Evolutionary conservation across 257 asterid genomes (phyloP).

Genomic region (Petrea volubilis): DNA sequence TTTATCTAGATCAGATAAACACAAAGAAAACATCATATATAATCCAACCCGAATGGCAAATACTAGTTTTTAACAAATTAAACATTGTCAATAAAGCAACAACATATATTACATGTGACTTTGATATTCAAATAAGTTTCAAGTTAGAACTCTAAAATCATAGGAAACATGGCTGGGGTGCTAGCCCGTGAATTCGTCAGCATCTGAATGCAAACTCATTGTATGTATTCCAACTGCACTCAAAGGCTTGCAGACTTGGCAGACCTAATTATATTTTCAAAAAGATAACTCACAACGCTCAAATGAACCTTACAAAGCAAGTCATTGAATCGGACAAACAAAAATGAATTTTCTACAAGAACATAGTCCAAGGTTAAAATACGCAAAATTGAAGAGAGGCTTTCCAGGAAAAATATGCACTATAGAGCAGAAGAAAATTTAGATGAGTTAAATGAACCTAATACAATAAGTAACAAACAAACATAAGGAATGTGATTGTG

Average conservation of each 20-base stretch:
- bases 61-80: too few species aligned
- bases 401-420: neutral
- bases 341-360: neutral
- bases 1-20: constrained; percentile 5
- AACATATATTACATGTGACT: neutral
- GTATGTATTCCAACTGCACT: constrained; percentile 61
- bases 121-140: neutral
- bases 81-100: neutral
- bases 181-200: constrained; percentile 72
- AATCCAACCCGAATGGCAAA: neutral
- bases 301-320: neutral
- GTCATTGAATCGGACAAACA: neutral
- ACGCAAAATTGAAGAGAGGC: too few species aligned
- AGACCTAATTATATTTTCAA: constrained; percentile 44
- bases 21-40: constrained; percentile 9
- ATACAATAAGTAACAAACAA: neutral
- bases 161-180: neutral
- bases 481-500: neutral
- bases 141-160: neutral
- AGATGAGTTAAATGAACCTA: neutral
- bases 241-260: constrained; percentile 67
- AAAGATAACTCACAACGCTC: neutral
- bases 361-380: too few species aligned
- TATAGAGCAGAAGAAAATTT: neutral
- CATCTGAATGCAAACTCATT: constrained; percentile 67